Evolutionary conservation across 1,284 basidiomycete species (phyloP).

Genomic region (Cutaneotrichosporon sp.): DNA sequence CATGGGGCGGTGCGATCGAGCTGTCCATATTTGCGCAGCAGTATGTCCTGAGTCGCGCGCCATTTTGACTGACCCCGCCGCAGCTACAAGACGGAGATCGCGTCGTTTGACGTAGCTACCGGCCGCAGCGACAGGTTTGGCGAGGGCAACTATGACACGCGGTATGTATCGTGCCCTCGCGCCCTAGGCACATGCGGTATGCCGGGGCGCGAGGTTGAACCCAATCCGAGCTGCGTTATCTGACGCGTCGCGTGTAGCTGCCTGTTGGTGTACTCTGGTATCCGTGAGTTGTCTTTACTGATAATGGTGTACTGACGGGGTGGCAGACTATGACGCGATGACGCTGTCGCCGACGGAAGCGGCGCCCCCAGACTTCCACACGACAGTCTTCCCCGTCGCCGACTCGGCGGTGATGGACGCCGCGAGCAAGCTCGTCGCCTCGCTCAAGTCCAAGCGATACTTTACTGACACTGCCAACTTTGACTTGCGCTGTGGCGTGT

Average conservation of each 20-base stretch:
- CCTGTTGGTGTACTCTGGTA: conserved; percentile 82
- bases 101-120: conserved; percentile 83
- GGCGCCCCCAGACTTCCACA: conserved; percentile 77
- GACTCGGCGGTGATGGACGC: conserved; percentile 60
- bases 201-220: no score
- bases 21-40: conserved; percentile 73
- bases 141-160: conserved; percentile 52
- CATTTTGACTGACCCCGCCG: not conserved
- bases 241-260: conserved; percentile 22
- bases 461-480: conserved; percentile 90
- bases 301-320: conserved; percentile 5
- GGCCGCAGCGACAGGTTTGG: conserved; percentile 81
- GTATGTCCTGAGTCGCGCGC: conserved; percentile 21
- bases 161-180: conserved; percentile 21
- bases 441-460: conserved; percentile 67
- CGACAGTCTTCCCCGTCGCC: conserved; percentile 67
- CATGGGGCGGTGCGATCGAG: conserved; percentile 94
- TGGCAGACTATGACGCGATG: conserved; percentile 72
- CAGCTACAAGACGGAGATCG: conserved; percentile 72
- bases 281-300: conserved; percentile 52
- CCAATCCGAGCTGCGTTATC: no score
- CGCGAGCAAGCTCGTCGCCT: conserved; percentile 63
- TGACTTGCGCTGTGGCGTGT: conserved; percentile 58
- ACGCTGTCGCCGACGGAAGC: conserved; percentile 69
- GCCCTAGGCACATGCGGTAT: no score